Conservation (phyloP, 2,329 filamentous ascomycete species). For the Hypoxylon sp. region DNA sequence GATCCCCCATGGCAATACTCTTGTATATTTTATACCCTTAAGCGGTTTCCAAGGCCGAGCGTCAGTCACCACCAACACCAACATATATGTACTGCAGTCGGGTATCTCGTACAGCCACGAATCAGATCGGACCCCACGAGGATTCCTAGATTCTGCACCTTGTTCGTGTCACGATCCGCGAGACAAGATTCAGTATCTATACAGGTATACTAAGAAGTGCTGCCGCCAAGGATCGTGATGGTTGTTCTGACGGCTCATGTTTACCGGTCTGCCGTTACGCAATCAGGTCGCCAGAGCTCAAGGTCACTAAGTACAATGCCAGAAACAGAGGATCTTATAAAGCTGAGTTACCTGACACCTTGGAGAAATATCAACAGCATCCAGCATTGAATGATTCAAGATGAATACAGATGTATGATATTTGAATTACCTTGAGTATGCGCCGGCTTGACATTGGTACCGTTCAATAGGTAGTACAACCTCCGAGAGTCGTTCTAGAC, state of each 20-base stretch:
- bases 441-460: background rate
- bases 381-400: no score
- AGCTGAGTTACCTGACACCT: no score
- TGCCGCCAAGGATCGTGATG: background rate
- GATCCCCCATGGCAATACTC: background rate
- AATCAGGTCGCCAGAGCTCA: no score
- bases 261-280: no score
- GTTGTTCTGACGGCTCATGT: no score
- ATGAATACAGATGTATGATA: no score
- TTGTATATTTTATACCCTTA: slow-evolving; percentile 8
- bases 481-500: no score
- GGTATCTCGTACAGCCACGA: background rate
- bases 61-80: background rate
- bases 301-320: no score
- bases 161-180: background rate
- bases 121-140: background rate
- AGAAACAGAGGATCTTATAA: no score
- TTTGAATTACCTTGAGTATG: no score
- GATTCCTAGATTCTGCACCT: background rate
- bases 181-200: background rate
- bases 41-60: background rate
- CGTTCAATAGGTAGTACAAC: no score
- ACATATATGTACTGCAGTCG: background rate
- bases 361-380: no score
- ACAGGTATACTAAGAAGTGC: background rate